Base-by-base conservation (phyloP, 371 early-diverging fungal species). In the Rozella allomycis region DNA sequence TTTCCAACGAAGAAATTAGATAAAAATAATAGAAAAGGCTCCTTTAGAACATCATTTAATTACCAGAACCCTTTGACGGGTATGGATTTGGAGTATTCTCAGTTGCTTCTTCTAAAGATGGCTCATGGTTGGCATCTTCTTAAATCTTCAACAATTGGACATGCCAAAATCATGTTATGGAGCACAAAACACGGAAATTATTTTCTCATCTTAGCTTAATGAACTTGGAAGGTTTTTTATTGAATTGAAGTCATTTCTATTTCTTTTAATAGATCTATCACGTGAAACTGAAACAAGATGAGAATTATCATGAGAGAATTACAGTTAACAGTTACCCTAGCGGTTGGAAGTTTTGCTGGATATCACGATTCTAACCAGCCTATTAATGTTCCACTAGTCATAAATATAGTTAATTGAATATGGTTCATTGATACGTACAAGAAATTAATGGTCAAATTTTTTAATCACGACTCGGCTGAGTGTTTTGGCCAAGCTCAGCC, bases 11-110 rank as follows among this genome's bases (percentile, higher is more conserved):
- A 16, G 3, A 21, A 2, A 18, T 42, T 10, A 30, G 43, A n/a
- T n/a, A n/a, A n/a, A 39, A 23, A 19, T 40, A n/a, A 30, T 52
- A 8, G 23, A 20, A 0, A 26, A 33, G 17, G 84, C 82, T 25
- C 90, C 87, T n/a, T 70, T 78, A 32, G 87, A 88, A 55, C 83
- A 86, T 38, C 71, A 75, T 34, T 57, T 87, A 30, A 38, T 75
- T 35, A 80, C 82, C 34, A 65, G 73, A 40, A 86, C 90, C 12
- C 55, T 93, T 13, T 93, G 94, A 91, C 88, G 94, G 90, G 12
- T 91, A 93, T 52, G 77, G 74, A 1, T 90, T 76, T 46, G 94
- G 88, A 45, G 43, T 86, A 10, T 65, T 76, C 20, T 54, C 72
- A 10, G 67, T 82, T 0, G 81, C 77, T 14, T 65, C 73, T 0